Base-by-base conservation (phyloP, 169 alveolate genomes). In the Cryptosporidium meleagridis region DNA sequence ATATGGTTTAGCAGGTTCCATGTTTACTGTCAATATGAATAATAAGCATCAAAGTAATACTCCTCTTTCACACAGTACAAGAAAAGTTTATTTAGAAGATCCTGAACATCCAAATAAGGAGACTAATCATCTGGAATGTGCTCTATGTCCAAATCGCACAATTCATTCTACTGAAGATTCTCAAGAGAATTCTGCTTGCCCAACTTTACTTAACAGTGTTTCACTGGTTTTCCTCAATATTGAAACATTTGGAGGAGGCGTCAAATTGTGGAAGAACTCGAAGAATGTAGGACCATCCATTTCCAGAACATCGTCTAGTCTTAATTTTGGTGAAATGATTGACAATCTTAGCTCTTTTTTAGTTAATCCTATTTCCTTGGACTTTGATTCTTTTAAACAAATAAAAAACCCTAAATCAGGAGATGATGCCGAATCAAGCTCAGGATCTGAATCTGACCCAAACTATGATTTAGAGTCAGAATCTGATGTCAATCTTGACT, bases 171-270 rank as follows among this genome's bases (percentile, higher is more conserved):
- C 68, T 23, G 29, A 59, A 26, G 58, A 26, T 21, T 9, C 31
- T 23, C 41, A 21, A 39, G 85, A 72, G 31, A 53, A 44, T 23
- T n/a, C 33, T 8, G 10, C 45, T 26, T 80, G 75, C 1, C 89
- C 89, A 37, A 80, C 89, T 9, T 69, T 80, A 18, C 55, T 55
- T 37, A 65, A 21, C 33, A 80, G 89, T 12, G 75, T 80, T 39
- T 80, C 89, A 65, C 68, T 80, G n/a, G 89, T 80, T 8, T 80
- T 80, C 44, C 62, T 80, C 1, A 80, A 80, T 39, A 80, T 80
- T 14, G 75, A 80, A 62, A 41, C 75, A 3, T 80, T 80, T 80
- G 89, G 75, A 31, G 89, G 89, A n/a, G 89, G 89, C 12, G 75
- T 44, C 26, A 61, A 80, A 44, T 44, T 80, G 26, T 80, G 89